Percentiles rank a stretch among this genome's conserved stretches.
phyloP scores from a whole-genome alignment of 805 yeast genomes.

The Hemisphaericaspora nanyangensis region DNA sequence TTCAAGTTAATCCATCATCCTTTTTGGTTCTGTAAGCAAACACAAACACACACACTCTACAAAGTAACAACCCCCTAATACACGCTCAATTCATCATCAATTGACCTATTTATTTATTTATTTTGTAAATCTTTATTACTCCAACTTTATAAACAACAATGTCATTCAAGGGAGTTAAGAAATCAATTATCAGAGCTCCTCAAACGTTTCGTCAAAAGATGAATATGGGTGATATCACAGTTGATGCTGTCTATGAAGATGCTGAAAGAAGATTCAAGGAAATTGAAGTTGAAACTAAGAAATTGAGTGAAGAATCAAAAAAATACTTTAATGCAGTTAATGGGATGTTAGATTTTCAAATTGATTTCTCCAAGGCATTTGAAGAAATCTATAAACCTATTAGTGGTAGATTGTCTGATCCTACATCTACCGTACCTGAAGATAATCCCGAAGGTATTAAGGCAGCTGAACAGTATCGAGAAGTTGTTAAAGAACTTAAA shows the following conservation, averaged over 20 bases:
- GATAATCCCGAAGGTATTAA: conserved; percentile 96
- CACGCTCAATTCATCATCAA: no score
- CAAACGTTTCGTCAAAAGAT: conserved; percentile 86
- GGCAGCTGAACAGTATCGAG: conserved; percentile 90
- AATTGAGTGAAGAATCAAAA: conserved; percentile 83
- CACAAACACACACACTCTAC: no score
- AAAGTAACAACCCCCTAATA: no score
- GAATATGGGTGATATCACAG: conserved; percentile 65
- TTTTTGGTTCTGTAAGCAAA: no score
- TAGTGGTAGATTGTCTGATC: conserved; percentile 87
- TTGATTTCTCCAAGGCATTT: conserved; percentile 91
- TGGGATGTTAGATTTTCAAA: conserved; percentile 89
- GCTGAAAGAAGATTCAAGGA: conserved; percentile 97
- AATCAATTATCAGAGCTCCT: conserved; percentile 82
- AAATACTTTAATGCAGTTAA: conserved; percentile 89
- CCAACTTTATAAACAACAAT: conserved; percentile 37
- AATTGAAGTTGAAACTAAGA: conserved; percentile 83
- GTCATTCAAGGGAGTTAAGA: conserved; percentile 87
- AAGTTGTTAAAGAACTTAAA: conserved; percentile 81
- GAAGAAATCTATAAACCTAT: conserved; percentile 96
- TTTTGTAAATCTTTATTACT: no score
- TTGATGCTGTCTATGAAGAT: conserved; percentile 85
- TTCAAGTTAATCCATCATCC: no score
- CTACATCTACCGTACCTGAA: conserved; percentile 79
- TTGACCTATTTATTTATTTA: no score